phyloP scores from a whole-genome alignment of 164 flowering plant species.

The Platanus orientalis region DNA sequence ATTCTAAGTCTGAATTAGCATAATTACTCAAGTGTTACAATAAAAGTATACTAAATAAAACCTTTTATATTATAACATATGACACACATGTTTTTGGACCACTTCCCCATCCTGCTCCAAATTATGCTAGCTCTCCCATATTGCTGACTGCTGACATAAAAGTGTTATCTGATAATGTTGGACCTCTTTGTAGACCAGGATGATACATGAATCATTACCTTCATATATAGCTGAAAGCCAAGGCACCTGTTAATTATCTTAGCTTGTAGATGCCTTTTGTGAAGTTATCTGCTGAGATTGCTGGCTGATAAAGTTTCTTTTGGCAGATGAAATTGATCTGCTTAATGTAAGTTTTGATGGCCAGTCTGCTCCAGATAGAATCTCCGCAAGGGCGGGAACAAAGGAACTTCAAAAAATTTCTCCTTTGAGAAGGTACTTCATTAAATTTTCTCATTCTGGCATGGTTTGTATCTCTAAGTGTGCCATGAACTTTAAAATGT shows the following conservation, averaged over 20 bases:
- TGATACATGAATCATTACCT: neutral
- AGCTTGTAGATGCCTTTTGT: neutral
- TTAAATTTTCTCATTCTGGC: neutral
- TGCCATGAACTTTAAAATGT: neutral
- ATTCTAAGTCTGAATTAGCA: neutral
- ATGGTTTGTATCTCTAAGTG: neutral
- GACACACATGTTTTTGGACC: neutral
- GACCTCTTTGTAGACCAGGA: neutral
- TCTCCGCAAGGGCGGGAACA: slow-evolving; percentile 73
- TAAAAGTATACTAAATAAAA: neutral
- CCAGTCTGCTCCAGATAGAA: slow-evolving; percentile 88
- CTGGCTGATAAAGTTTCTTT: slow-evolving; percentile 9
- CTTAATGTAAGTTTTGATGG: slow-evolving; percentile 98
- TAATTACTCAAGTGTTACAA: neutral
- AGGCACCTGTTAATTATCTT: neutral
- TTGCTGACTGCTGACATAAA: no score
- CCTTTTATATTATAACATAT: neutral
- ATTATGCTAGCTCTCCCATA: no score
- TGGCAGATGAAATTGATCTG: slow-evolving; percentile 84
- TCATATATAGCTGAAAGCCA: neutral
- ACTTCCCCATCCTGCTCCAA: neutral
- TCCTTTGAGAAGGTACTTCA: slow-evolving; percentile 67
- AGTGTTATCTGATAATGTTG: neutral
- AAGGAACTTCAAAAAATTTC: slow-evolving; percentile 67
- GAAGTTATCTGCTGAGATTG: slow-evolving; percentile 2